phyloP scores from a whole-genome alignment of 208 protist species.

The Trypanosoma brucei region DNA sequence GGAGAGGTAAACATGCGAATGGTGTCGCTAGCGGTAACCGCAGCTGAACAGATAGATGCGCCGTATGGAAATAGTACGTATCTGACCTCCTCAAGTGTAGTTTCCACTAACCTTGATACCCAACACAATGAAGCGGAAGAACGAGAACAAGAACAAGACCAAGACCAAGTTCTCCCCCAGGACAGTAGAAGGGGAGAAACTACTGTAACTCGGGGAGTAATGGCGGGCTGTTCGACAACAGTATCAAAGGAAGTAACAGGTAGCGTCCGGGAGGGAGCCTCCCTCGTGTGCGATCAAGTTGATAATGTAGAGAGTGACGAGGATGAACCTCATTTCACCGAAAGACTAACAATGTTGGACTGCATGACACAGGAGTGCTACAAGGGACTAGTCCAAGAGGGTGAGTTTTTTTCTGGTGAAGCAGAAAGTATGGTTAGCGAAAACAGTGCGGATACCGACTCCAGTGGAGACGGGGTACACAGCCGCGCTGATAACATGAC shows the following conservation, averaged over 20 bases:
- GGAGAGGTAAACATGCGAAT: neutral
- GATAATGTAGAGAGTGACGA: constrained; percentile 4
- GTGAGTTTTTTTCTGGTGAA: neutral
- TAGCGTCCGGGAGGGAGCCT: neutral
- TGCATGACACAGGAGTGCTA: neutral
- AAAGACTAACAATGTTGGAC: neutral
- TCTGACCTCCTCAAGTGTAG: too few species aligned
- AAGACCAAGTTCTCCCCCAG: neutral
- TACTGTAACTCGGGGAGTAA: too few species aligned
- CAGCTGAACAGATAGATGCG: neutral
- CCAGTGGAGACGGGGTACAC: neutral
- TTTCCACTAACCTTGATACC: too few species aligned
- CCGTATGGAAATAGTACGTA: too few species aligned
- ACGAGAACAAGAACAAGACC: neutral
- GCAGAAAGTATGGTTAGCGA: neutral
- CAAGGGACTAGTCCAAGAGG: too few species aligned
- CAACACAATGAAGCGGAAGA: neutral
- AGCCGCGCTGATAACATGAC: too few species aligned
- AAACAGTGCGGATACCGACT: neutral
- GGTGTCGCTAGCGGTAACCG: neutral
- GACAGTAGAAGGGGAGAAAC: neutral
- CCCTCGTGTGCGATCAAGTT: neutral
- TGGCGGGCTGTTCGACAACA: too few species aligned
- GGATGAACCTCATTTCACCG: neutral
- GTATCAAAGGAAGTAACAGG: too few species aligned